Evolutionary conservation across 345 rosid genomes (phyloP).

Genomic region (Psidium friedrichsthalianum): DNA sequence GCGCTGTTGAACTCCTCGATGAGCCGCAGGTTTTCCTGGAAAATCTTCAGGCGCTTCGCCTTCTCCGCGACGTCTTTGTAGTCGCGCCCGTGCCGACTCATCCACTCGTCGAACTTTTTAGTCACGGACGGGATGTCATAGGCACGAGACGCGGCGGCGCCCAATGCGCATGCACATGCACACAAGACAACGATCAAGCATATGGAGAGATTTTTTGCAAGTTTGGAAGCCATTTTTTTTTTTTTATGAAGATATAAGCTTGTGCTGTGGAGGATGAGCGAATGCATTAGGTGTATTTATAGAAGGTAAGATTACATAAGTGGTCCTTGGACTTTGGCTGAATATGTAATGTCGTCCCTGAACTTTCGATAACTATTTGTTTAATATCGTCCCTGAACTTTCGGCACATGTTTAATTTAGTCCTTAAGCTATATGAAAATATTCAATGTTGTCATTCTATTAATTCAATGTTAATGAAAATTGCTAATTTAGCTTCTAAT

Average conservation of each 20-base stretch:
- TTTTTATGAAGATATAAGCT: too few species aligned
- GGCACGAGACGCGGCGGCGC: background rate
- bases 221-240: too few species aligned
- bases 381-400: background rate
- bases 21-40: conserved; percentile 15
- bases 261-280: background rate
- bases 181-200: too few species aligned
- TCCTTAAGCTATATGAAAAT: too few species aligned
- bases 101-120: background rate
- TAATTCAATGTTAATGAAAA: background rate
- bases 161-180: too few species aligned
- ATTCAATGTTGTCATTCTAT: too few species aligned
- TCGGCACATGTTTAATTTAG: background rate
- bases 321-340: background rate
- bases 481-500: background rate
- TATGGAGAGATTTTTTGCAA: too few species aligned
- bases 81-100: background rate
- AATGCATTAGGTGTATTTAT: background rate
- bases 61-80: conserved; percentile 15
- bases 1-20: conserved; percentile 18
- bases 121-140: background rate
- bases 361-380: background rate
- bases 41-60: conserved; percentile 15
- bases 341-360: background rate
- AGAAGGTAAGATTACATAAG: background rate